Evolutionary conservation across 139 green algal genomes (phyloP).

Genomic region (Chlamydomonas eustigma): DNA sequence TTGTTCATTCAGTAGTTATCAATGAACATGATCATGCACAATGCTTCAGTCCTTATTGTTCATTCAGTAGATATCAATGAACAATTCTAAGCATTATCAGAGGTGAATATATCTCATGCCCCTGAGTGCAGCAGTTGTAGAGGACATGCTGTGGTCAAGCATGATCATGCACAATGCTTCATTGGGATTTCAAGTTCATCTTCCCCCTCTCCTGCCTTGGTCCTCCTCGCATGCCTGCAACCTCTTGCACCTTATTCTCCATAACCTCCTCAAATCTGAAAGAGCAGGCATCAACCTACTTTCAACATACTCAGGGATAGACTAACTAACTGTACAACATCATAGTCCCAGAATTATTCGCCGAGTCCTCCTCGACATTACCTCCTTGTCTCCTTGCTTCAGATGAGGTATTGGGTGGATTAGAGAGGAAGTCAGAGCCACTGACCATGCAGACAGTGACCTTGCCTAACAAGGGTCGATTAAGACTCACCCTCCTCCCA

Average conservation of each 20-base stretch:
- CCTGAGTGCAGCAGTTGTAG: no score
- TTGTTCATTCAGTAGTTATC: neutral
- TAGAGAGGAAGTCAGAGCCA: neutral
- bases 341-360: neutral
- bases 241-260: no score
- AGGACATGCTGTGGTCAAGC: neutral
- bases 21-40: neutral
- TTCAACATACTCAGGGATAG: no score
- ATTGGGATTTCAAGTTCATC: no score
- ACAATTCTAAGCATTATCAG: neutral
- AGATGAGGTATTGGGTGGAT: neutral
- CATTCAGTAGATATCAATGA: neutral
- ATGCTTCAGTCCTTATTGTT: neutral
- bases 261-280: no score
- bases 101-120: neutral
- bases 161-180: neutral
- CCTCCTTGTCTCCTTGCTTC: neutral
- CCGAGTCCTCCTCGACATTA: neutral
- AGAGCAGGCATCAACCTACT: no score
- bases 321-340: no score
- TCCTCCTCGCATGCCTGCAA: no score
- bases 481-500: conserved; percentile 66
- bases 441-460: conserved; percentile 34
- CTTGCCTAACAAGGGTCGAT: conserved; percentile 19
- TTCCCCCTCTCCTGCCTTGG: no score